These are phyloP conservation scores for Geotrichum citri-aurantii DNA, from an alignment of 1,139 yeast genomes.

Conservation along the genomic window DNA sequence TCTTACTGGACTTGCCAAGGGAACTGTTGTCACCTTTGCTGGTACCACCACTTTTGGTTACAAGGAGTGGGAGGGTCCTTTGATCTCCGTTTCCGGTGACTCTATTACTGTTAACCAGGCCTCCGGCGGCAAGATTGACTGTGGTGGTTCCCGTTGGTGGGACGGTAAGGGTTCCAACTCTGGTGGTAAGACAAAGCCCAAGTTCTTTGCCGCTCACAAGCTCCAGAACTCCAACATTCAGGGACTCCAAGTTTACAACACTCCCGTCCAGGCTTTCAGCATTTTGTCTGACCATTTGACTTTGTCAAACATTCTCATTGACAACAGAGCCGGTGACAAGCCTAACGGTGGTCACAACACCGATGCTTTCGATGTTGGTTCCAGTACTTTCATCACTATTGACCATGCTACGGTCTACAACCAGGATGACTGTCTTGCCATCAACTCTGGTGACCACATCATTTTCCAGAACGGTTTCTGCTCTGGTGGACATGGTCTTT, in stretches of 20 bases:
- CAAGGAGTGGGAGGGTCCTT: slow-evolving; percentile 8
- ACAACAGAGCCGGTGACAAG: slow-evolving; percentile 5
- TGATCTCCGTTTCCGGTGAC: slow-evolving; percentile 9
- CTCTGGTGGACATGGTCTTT: slow-evolving; percentile 15
- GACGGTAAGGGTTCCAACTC: slow-evolving; percentile 6
- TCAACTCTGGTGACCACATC: slow-evolving; percentile 9
- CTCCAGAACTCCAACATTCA: slow-evolving; percentile 2
- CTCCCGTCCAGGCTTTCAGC: slow-evolving; percentile 12
- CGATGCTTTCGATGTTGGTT: slow-evolving; percentile 9
- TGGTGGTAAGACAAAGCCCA: slow-evolving; percentile 11
- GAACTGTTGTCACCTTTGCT: slow-evolving; percentile 7
- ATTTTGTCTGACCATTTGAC: slow-evolving; percentile 5
- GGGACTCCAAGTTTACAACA: slow-evolving; percentile 8
- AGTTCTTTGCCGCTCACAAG: slow-evolving; percentile 10
- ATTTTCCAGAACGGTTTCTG: slow-evolving; percentile 7
- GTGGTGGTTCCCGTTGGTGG: slow-evolving; percentile 11
- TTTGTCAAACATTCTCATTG: not conserved
- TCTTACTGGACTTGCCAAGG: slow-evolving; percentile 1
- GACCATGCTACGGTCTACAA: slow-evolving; percentile 8
- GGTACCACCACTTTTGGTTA: slow-evolving; percentile 11
- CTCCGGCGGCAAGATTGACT: slow-evolving; percentile 8
- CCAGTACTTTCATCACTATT: slow-evolving; percentile 1
- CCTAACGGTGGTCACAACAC: slow-evolving; percentile 7
- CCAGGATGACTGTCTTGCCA: slow-evolving; percentile 12
- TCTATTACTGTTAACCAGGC: slow-evolving; percentile 6